phyloP scores from a whole-genome alignment of 768 basidiomycete species.

The Tricholoma flavovirens region DNA sequence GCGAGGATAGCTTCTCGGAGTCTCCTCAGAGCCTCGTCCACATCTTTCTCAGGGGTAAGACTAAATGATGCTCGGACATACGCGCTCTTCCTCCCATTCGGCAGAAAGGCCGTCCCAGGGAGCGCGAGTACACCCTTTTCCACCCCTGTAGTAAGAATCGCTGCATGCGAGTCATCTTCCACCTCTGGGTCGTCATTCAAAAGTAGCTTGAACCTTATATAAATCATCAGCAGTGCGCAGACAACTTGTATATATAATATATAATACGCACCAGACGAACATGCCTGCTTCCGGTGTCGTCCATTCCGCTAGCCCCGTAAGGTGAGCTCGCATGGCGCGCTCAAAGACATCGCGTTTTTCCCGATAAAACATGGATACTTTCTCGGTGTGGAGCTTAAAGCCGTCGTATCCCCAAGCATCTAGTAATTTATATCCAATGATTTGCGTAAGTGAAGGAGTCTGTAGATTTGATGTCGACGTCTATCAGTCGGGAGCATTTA shows the following conservation, averaged over 20 bases:
- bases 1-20: conserved; percentile 32
- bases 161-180: conserved; percentile 56
- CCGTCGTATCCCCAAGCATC: conserved; percentile 66
- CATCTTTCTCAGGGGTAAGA: conserved; percentile 50
- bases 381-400: conserved; percentile 58
- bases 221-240: neutral
- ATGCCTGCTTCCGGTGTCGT: conserved; percentile 67
- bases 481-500: conserved; percentile 3
- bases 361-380: conserved; percentile 64
- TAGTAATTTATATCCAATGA: conserved; percentile 49
- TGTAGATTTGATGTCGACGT: conserved; percentile 53
- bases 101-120: conserved; percentile 63
- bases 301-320: conserved; percentile 64
- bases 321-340: conserved; percentile 57
- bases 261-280: conserved; percentile 71
- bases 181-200: conserved; percentile 24
- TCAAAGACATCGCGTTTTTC: conserved; percentile 69
- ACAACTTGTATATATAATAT: no score
- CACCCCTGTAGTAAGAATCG: conserved; percentile 67
- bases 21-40: conserved; percentile 66
- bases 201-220: conserved; percentile 60
- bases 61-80: conserved; percentile 66
- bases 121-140: conserved; percentile 78
- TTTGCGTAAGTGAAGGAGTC: conserved; percentile 52
- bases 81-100: conserved; percentile 56